Percentiles rank a stretch among this genome's conserved stretches.
These are phyloP conservation scores for Calcarisporium arbuscula DNA, from an alignment of 2,329 filamentous ascomycete genomes.

Conservation along the genomic window DNA sequence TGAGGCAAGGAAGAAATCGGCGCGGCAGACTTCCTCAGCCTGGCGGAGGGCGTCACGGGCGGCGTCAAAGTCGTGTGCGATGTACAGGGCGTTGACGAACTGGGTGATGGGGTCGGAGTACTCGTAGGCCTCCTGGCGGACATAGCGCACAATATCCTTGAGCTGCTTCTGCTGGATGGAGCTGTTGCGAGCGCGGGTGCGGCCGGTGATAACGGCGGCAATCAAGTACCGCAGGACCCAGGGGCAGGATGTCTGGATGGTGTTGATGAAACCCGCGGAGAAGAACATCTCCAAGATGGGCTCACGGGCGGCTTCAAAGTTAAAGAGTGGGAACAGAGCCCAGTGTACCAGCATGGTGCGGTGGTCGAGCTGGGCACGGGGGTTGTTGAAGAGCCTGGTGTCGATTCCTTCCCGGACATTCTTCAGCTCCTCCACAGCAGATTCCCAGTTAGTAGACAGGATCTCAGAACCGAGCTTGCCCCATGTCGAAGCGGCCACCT, in stretches of 20 bases:
- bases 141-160: slow-evolving; percentile 92
- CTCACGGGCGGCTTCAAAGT: slow-evolving; percentile 87
- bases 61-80: slow-evolving; percentile 84
- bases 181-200: slow-evolving; percentile 72
- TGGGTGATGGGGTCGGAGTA: slow-evolving; percentile 94
- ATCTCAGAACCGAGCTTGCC: slow-evolving; percentile 97
- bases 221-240: slow-evolving; percentile 95
- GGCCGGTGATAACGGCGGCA: slow-evolving; percentile 91
- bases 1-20: slow-evolving; percentile 90
- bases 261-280: slow-evolving; percentile 97
- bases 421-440: slow-evolving; percentile 80
- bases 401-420: slow-evolving; percentile 92
- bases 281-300: slow-evolving; percentile 94
- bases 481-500: slow-evolving; percentile 92
- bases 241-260: slow-evolving; percentile 94
- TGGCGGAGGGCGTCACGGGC: slow-evolving; percentile 80
- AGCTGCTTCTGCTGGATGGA: slow-evolving; percentile 94
- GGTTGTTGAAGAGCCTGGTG: slow-evolving; percentile 91
- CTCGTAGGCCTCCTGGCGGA: slow-evolving; percentile 96
- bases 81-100: slow-evolving; percentile 92
- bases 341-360: slow-evolving; percentile 98
- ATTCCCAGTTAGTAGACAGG: slow-evolving; percentile 90
- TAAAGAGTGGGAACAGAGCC: slow-evolving; percentile 98
- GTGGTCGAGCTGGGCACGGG: slow-evolving; percentile 90
- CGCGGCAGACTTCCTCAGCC: slow-evolving; percentile 84